Evolutionary conservation across 2,329 filamentous ascomycete genomes (phyloP).

Genomic region (Pseudocercospora crystallina): DNA sequence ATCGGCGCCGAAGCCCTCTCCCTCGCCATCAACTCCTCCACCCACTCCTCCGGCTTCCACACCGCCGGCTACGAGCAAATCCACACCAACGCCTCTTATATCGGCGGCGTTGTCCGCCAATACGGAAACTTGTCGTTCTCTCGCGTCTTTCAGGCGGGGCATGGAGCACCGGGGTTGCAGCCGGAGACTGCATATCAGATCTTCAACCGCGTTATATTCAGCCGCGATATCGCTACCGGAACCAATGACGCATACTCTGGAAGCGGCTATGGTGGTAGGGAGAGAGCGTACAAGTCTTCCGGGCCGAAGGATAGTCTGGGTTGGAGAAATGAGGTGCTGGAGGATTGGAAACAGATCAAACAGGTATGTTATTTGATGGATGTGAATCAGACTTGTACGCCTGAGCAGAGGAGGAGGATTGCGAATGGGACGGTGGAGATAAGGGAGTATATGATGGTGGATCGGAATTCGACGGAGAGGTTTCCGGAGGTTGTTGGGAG

Average conservation of each 20-base stretch:
- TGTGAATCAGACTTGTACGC: constrained; percentile 15
- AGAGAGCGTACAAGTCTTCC: constrained; percentile 39
- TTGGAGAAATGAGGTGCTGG: constrained; percentile 47
- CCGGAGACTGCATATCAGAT: constrained; percentile 51
- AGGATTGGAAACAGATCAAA: too few relatives aligned
- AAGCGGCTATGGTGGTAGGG: too few relatives aligned
- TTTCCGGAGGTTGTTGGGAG: constrained; percentile 18
- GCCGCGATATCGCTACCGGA: constrained; percentile 48
- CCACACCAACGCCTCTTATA: constrained; percentile 22
- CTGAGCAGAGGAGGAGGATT: constrained; percentile 15
- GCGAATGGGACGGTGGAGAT: constrained; percentile 17
- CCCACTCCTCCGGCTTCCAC: constrained; percentile 43
- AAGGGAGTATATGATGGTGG: constrained; percentile 18
- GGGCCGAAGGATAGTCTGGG: constrained; percentile 41
- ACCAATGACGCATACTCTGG: background rate
- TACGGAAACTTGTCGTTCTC: constrained; percentile 33
- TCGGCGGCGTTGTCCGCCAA: constrained; percentile 28
- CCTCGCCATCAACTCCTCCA: constrained; percentile 46
- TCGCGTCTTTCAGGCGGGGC: constrained; percentile 34
- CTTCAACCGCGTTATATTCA: constrained; percentile 49
- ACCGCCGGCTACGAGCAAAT: constrained; percentile 45
- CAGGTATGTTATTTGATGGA: constrained; percentile 20
- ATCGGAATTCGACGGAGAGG: constrained; percentile 15
- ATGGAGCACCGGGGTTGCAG: constrained; percentile 49
- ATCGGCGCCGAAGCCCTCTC: constrained; percentile 55